These are phyloP conservation scores for Croton setiger DNA, from an alignment of 441 rosid species.

Conservation along the genomic window DNA sequence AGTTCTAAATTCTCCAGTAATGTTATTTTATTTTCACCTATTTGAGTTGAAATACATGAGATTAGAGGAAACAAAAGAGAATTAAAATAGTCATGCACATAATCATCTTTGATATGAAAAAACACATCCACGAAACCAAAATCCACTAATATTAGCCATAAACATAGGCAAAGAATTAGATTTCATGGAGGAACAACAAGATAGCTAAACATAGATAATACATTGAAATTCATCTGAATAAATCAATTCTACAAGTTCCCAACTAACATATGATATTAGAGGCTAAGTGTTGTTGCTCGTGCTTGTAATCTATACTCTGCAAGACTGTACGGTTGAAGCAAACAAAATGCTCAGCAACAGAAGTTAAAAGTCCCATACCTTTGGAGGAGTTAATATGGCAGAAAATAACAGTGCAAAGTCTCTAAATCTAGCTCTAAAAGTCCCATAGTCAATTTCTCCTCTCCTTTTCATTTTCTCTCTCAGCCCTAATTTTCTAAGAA, in stretches of 20 bases:
- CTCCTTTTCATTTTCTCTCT: neutral
- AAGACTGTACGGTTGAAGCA: neutral
- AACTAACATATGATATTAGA: neutral
- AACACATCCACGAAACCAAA: neutral
- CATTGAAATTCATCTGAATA: neutral
- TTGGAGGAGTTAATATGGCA: neutral
- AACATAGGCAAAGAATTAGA: neutral
- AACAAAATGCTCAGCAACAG: neutral
- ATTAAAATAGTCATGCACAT: neutral
- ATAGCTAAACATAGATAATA: neutral
- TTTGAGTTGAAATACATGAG: neutral
- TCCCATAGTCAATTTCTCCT: neutral
- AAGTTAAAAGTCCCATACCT: neutral
- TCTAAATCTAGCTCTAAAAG: neutral
- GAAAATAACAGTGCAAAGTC: neutral
- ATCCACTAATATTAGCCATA: neutral
- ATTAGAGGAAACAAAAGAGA: neutral
- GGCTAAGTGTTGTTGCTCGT: neutral
- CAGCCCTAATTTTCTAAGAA: constrained; percentile 11
- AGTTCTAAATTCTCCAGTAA: neutral
- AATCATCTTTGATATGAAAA: neutral
- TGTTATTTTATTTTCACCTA: neutral
- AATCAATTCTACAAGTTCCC: neutral
- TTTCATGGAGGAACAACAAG: no score
- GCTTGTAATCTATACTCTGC: neutral